Evolutionary conservation across 2,329 filamentous ascomycete genomes (phyloP).

Genomic region (Diatrype stigma): DNA sequence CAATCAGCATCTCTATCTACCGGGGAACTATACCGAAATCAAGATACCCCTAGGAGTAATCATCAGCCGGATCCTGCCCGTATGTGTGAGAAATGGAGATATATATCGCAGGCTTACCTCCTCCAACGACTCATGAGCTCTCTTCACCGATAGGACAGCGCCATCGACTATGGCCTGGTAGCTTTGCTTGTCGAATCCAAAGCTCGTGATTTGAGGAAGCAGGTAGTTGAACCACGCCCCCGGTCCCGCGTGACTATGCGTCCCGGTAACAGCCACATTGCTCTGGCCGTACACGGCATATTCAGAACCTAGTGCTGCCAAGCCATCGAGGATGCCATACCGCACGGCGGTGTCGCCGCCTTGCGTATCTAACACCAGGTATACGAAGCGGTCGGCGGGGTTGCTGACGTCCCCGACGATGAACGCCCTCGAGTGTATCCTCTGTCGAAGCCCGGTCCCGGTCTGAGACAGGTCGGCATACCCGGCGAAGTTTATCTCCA

Average conservation of each 20-base stretch:
- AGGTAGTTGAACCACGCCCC: slow-evolving; percentile 92
- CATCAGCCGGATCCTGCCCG: slow-evolving; percentile 2
- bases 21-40: slow-evolving; percentile 12
- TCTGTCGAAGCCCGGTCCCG: slow-evolving; percentile 79
- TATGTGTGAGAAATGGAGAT: background rate
- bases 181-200: slow-evolving; percentile 80
- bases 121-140: slow-evolving; percentile 68
- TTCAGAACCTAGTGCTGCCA: slow-evolving; percentile 63
- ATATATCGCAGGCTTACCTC: slow-evolving; percentile 26
- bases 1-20: background rate
- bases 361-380: slow-evolving; percentile 81
- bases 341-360: slow-evolving; percentile 83
- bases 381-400: slow-evolving; percentile 70
- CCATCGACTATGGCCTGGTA: slow-evolving; percentile 86
- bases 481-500: slow-evolving; percentile 86
- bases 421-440: slow-evolving; percentile 82
- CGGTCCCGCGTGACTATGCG: slow-evolving; percentile 85
- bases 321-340: slow-evolving; percentile 72
- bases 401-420: slow-evolving; percentile 69
- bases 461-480: slow-evolving; percentile 76
- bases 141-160: slow-evolving; percentile 70
- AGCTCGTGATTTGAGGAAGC: slow-evolving; percentile 80
- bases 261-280: slow-evolving; percentile 86
- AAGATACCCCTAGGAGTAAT: slow-evolving; percentile 12
- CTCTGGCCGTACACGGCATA: slow-evolving; percentile 72